phyloP scores from a whole-genome alignment of 805 yeast species.

The Saccharomycopsis amapae region DNA sequence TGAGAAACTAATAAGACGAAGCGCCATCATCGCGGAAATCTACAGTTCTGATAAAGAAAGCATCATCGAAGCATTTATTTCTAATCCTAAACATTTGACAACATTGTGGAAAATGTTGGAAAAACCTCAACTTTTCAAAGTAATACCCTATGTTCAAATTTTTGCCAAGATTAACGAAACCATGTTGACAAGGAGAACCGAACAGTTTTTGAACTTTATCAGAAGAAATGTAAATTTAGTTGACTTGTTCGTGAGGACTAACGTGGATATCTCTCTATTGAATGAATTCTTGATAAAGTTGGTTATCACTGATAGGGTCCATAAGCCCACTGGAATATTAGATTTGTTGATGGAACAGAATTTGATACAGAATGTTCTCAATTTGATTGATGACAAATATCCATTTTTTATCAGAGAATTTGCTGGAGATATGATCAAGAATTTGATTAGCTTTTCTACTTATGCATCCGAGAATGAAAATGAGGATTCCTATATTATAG shows the following conservation, averaged over 20 bases:
- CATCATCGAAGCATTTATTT: constrained; percentile 14
- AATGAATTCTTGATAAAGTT: constrained; percentile 79
- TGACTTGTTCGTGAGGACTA: constrained; percentile 71
- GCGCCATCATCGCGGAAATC: constrained; percentile 19
- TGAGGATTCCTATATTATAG: constrained; percentile 84
- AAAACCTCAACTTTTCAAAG: constrained; percentile 9
- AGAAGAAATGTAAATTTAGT: constrained; percentile 44
- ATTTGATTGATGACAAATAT: constrained; percentile 60
- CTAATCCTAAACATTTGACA: constrained; percentile 6
- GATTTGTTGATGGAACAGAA: constrained; percentile 66
- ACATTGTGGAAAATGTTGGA: constrained; percentile 17
- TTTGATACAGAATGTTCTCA: constrained; percentile 64
- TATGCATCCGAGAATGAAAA: constrained; percentile 71
- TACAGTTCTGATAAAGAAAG: constrained; percentile 9
- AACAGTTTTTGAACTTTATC: constrained; percentile 31
- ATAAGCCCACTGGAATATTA: constrained; percentile 79
- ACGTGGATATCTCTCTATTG: constrained; percentile 90
- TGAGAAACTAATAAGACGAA: constrained; percentile 7
- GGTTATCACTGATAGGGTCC: constrained; percentile 88
- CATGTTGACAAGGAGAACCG: constrained; percentile 20
- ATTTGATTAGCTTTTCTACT: constrained; percentile 78
- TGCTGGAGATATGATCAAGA: constrained; percentile 91
- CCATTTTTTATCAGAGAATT: constrained; percentile 78
- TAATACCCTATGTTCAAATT: constrained; percentile 15
- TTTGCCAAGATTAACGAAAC: constrained; percentile 20